Evolutionary conservation across 768 basidiomycete species (phyloP).

Genomic region (Saitozyma sp.): DNA sequence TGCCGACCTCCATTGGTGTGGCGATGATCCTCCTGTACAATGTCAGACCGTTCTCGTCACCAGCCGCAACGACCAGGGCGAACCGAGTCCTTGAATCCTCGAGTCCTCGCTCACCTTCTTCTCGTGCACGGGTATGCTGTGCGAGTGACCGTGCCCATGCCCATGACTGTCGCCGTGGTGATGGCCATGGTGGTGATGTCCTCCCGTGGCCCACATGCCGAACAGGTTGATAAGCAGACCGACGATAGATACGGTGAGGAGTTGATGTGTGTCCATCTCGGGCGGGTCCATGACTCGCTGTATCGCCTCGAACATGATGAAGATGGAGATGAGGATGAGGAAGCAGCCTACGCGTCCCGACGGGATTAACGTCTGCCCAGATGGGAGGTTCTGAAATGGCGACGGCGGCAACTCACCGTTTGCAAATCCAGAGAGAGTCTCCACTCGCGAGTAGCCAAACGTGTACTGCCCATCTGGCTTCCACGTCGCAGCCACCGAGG

Average conservation of each 20-base stretch:
- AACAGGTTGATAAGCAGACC: slow-evolving; percentile 93
- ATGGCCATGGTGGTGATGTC: slow-evolving; percentile 53
- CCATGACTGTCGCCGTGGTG: slow-evolving; percentile 41
- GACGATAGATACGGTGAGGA: slow-evolving; percentile 81
- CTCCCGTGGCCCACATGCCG: slow-evolving; percentile 98
- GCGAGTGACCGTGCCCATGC: slow-evolving; percentile 35
- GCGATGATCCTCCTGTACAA: slow-evolving; percentile 17
- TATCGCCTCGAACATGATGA: slow-evolving; percentile 97
- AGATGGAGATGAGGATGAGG: slow-evolving; percentile 72
- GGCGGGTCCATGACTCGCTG: slow-evolving; percentile 94
- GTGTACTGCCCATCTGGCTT: slow-evolving; percentile 91
- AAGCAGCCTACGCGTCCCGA: slow-evolving; percentile 32
- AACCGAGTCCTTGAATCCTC: no score
- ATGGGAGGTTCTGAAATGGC: slow-evolving; percentile 46
- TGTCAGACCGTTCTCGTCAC: not conserved
- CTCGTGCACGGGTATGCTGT: slow-evolving; percentile 34
- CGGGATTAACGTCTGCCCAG: no score
- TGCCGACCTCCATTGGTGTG: not conserved
- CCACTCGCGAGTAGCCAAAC: slow-evolving; percentile 94
- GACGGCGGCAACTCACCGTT: slow-evolving; percentile 81
- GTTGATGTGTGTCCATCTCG: slow-evolving; percentile 90
- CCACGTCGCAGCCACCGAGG: slow-evolving; percentile 98
- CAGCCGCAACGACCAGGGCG: no score
- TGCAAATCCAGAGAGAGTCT: slow-evolving; percentile 95
- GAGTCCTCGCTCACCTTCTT: slow-evolving; percentile 30